phyloP scores from a whole-genome alignment of 164 flowering plant species.

The Kingdonia uniflora region DNA sequence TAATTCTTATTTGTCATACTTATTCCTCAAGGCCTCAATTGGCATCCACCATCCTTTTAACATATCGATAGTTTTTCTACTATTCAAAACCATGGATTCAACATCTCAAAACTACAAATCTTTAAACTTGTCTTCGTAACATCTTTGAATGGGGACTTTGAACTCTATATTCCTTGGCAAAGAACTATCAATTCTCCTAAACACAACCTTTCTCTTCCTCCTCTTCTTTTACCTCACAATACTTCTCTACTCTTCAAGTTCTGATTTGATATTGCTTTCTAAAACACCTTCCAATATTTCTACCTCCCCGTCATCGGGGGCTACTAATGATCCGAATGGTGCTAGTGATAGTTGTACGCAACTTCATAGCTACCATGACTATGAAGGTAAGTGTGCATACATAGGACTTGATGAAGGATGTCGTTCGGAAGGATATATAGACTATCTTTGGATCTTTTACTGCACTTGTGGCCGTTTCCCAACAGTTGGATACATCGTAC shows the following conservation, averaged over 20 bases:
- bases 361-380: conserved; percentile 21
- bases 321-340: neutral
- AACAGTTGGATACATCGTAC: conserved; percentile 24
- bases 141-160: conserved; percentile 8
- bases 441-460: conserved; percentile 50
- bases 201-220: conserved; percentile 31
- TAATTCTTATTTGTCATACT: neutral
- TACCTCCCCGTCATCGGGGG: no score
- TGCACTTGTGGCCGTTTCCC: conserved; percentile 37
- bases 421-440: conserved; percentile 39
- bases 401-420: conserved; percentile 32
- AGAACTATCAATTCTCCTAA: conserved; percentile 26
- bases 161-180: conserved; percentile 3
- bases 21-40: no score
- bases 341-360: conserved; percentile 17
- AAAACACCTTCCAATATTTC: neutral
- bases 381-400: conserved; percentile 32
- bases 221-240: conserved; percentile 15
- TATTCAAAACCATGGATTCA: neutral
- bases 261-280: neutral
- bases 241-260: conserved; percentile 2
- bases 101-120: neutral
- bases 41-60: no score
- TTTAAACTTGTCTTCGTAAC: neutral
- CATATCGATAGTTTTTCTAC: no score